Percentiles rank a stretch among this genome's conserved stretches.
Evolutionary conservation across 1,284 basidiomycete species (phyloP).

Genomic region (Fomitopsis pinicola): DNA sequence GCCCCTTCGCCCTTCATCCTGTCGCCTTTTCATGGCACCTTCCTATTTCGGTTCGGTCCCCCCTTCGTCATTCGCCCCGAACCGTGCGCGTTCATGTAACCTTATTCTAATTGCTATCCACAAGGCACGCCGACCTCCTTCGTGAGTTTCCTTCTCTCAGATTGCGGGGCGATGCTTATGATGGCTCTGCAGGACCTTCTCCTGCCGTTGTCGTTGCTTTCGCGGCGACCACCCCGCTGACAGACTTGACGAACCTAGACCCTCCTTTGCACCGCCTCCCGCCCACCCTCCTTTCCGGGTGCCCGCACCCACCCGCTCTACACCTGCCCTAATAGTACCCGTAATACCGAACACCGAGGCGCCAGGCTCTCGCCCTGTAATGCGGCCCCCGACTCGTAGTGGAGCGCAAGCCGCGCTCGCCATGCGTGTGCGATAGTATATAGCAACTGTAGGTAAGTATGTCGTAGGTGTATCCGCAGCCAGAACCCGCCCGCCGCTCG

Average conservation of each 20-base stretch:
- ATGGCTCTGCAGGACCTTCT: conserved; percentile 2
- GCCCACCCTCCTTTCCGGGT: background rate
- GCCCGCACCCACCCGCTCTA: background rate
- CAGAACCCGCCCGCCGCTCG: conserved; percentile 1
- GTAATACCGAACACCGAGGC: conserved; percentile 3
- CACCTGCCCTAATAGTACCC: conserved; percentile 3
- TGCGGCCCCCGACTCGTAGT: conserved; percentile 3
- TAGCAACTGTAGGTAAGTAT: conserved; percentile 9
- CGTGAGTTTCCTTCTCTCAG: conserved; percentile 2
- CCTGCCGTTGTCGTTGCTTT: conserved; percentile 7
- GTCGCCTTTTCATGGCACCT: background rate
- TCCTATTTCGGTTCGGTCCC: background rate
- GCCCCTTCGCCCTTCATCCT: background rate
- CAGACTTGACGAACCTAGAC: conserved; percentile 5
- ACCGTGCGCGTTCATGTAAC: conserved; percentile 2
- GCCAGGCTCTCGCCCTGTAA: background rate
- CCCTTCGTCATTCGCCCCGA: conserved; percentile 6
- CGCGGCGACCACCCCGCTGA: conserved; percentile 1
- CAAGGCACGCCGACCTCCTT: conserved; percentile 10
- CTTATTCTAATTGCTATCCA: conserved; percentile 10
- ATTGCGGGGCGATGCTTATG: background rate
- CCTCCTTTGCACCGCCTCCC: conserved; percentile 6
- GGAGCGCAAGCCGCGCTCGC: background rate
- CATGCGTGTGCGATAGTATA: conserved; percentile 5
- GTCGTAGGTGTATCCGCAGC: conserved; percentile 9